phyloP scores from a whole-genome alignment of 164 flowering plant genomes.

The Macadamia tetraphylla region DNA sequence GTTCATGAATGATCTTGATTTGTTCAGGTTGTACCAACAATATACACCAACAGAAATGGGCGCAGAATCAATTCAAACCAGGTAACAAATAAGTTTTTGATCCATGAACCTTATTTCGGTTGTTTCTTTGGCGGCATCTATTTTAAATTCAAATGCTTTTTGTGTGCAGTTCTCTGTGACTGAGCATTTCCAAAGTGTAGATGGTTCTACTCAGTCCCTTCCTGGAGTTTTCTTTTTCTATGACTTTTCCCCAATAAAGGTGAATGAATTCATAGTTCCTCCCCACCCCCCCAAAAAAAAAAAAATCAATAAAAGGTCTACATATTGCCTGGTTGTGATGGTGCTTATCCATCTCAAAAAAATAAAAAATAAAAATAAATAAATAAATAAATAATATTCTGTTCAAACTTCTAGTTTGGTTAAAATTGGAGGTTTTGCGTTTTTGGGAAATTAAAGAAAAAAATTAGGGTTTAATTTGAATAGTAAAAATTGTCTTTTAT shows the following conservation, averaged over 20 bases:
- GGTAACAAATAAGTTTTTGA: conserved; percentile 27
- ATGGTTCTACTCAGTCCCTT: conserved; percentile 33
- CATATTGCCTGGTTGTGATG: not conserved
- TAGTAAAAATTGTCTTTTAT: too few species aligned
- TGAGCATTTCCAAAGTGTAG: conserved; percentile 52
- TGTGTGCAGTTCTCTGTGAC: conserved; percentile 68
- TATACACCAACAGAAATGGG: conserved; percentile 69
- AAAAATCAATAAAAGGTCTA: too few species aligned
- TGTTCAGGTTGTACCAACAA: conserved; percentile 83
- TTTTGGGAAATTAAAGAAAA: too few species aligned
- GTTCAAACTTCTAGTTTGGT: too few species aligned
- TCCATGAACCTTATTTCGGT: not conserved
- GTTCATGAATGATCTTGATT: conserved; percentile 2
- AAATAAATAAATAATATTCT: too few species aligned
- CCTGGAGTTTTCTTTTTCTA: conserved; percentile 77
- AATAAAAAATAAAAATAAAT: too few species aligned
- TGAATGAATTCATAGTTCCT: too few species aligned
- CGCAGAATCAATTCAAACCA: conserved; percentile 60
- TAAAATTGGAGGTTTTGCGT: too few species aligned
- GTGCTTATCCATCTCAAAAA: too few species aligned
- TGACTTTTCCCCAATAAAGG: conserved; percentile 71
- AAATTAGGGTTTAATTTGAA: too few species aligned
- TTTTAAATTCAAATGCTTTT: not conserved
- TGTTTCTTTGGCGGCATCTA: not conserved
- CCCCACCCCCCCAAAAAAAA: too few species aligned